Percentiles rank a stretch among this genome's conserved stretches.
These are phyloP conservation scores for Flaveria linearis DNA, from an alignment of 129 eudicot species.

Conservation along the genomic window DNA sequence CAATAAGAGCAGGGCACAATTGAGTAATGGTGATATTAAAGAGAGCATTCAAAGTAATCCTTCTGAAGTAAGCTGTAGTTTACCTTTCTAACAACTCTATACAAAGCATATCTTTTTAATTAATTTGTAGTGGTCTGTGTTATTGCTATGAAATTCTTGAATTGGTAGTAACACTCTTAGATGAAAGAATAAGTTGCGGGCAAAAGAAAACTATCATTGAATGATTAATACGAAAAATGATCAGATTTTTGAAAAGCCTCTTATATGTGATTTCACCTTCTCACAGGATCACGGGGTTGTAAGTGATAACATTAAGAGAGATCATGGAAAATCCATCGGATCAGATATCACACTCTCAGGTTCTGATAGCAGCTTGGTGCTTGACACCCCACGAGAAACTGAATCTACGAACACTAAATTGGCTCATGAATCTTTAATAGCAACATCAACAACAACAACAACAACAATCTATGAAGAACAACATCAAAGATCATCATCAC, in stretches of 20 bases:
- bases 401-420: slow-evolving; percentile 35
- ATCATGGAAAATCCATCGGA: slow-evolving; percentile 60
- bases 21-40: slow-evolving; percentile 49
- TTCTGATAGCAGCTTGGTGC: slow-evolving; percentile 72
- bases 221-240: too few species aligned
- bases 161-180: neutral
- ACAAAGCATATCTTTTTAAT: neutral
- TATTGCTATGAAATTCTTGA: neutral
- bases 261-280: slow-evolving; percentile 7
- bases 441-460: slow-evolving; percentile 26
- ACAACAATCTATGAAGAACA: slow-evolving; percentile 43
- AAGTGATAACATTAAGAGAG: slow-evolving; percentile 43
- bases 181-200: neutral
- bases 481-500: slow-evolving; percentile 41
- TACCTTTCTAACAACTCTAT: neutral
- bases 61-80: slow-evolving; percentile 56
- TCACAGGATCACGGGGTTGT: slow-evolving; percentile 49
- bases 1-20: slow-evolving; percentile 46
- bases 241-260: neutral
- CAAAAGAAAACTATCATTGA: neutral
- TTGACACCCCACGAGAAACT: slow-evolving; percentile 63
- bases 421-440: slow-evolving; percentile 34
- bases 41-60: slow-evolving; percentile 41
- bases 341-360: slow-evolving; percentile 91
- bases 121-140: neutral